Conservation (phyloP, 768 basidiomycete genomes). For the Leucocoprinus birnbaumii region DNA sequence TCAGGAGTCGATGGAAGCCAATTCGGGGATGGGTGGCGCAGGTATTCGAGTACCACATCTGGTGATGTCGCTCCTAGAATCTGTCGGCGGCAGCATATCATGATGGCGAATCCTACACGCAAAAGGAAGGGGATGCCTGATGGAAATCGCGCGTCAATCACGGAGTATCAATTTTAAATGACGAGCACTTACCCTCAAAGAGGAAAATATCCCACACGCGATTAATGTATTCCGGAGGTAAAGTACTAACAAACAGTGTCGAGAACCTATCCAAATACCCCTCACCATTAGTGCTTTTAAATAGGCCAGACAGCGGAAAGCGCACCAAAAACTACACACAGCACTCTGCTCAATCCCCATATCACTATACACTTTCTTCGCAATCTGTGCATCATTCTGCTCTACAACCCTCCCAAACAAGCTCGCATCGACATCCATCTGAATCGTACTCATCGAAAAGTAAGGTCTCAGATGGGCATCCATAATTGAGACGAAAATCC, state of each 20-base stretch:
- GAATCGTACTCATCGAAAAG: slow-evolving; percentile 56
- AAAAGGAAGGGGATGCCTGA: slow-evolving; percentile 71
- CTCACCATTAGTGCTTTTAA: neutral
- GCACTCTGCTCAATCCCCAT: slow-evolving; percentile 54
- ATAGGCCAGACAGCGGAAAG: too few relatives aligned
- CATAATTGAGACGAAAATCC: slow-evolving; percentile 88
- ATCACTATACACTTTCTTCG: slow-evolving; percentile 66
- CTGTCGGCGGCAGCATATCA: slow-evolving; percentile 56
- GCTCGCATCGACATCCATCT: slow-evolving; percentile 74
- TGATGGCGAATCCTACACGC: slow-evolving; percentile 68
- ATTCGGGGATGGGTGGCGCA: slow-evolving; percentile 48
- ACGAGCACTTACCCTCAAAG: slow-evolving; percentile 58
- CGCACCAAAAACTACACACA: slow-evolving; percentile 66
- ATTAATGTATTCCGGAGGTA: slow-evolving; percentile 64
- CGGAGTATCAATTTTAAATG: too few relatives aligned
- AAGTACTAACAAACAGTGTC: slow-evolving; percentile 62
- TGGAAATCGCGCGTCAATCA: too few relatives aligned
- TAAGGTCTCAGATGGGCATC: slow-evolving; percentile 79
- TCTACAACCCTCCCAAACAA: slow-evolving; percentile 74
- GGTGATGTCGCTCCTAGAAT: slow-evolving; percentile 51
- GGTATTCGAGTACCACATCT: slow-evolving; percentile 42
- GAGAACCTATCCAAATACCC: slow-evolving; percentile 53
- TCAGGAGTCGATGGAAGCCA: slow-evolving; percentile 60
- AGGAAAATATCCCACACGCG: slow-evolving; percentile 84
- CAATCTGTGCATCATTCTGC: slow-evolving; percentile 49